Evolutionary conservation across 1,139 yeast genomes (phyloP).

Genomic region (Pneumocystis murina): DNA sequence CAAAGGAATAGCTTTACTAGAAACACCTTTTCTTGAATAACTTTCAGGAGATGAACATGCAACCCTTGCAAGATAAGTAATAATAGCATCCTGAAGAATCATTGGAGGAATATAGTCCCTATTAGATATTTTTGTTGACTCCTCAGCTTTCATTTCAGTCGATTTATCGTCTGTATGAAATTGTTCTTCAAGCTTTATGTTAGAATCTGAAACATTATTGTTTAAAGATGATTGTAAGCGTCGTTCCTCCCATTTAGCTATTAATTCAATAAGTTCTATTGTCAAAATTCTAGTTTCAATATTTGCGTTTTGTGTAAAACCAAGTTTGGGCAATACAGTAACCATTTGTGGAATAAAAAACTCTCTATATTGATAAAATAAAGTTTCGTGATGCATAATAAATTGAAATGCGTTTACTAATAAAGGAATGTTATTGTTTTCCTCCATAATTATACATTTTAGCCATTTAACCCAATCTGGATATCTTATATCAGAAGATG

Average conservation of each 20-base stretch:
- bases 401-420: constrained; percentile 82
- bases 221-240: not conserved
- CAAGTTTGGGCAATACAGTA: constrained; percentile 87
- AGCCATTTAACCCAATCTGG: constrained; percentile 94
- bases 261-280: constrained; percentile 73
- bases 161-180: constrained; percentile 2
- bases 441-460: constrained; percentile 79
- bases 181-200: not conserved
- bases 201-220: not conserved
- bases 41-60: constrained; percentile 78
- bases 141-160: constrained; percentile 10
- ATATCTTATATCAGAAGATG: constrained; percentile 21
- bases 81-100: constrained; percentile 71
- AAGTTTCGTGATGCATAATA: constrained; percentile 69
- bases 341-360: constrained; percentile 79
- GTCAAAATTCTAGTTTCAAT: constrained; percentile 74
- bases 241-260: constrained; percentile 63
- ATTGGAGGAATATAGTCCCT: constrained; percentile 4
- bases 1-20: constrained; percentile 64
- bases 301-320: constrained; percentile 56
- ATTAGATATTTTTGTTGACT: constrained; percentile 8
- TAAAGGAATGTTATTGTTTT: constrained; percentile 68
- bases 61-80: constrained; percentile 77
- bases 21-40: constrained; percentile 70
- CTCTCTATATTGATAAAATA: constrained; percentile 75